Percentiles rank a stretch among this genome's conserved stretches.
Conservation (phyloP, 2,329 filamentous ascomycete genomes). For the Aspergillus tubingensis region DNA sequence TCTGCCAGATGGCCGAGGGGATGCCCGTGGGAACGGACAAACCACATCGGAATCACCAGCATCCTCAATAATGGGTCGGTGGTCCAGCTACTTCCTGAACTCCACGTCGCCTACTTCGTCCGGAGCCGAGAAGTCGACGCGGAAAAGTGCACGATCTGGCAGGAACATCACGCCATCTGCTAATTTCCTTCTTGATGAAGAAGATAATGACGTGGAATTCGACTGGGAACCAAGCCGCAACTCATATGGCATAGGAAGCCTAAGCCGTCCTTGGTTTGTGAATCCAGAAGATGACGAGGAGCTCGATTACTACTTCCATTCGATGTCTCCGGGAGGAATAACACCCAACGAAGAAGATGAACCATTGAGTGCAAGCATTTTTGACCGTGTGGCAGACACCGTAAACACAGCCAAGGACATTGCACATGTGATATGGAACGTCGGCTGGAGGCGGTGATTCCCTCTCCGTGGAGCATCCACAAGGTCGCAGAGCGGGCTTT, state of each 20-base stretch:
- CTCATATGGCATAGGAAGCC: constrained; percentile 14
- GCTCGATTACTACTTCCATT: constrained; percentile 65
- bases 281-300: constrained; percentile 54
- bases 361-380: constrained; percentile 62
- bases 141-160: constrained; percentile 49
- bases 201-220: constrained; percentile 53
- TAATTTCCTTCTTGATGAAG: constrained; percentile 65
- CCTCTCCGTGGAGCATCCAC: not conserved
- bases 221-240: constrained; percentile 44
- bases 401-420: constrained; percentile 67
- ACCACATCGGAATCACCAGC: constrained; percentile 67
- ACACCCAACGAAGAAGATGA: constrained; percentile 83
- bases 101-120: constrained; percentile 67
- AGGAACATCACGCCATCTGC: constrained; percentile 59
- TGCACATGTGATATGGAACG: constrained; percentile 67
- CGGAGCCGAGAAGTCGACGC: constrained; percentile 74
- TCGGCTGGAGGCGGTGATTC: constrained; percentile 60
- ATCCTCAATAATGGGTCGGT: constrained; percentile 33
- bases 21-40: constrained; percentile 48
- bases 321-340: constrained; percentile 85
- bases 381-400: constrained; percentile 80
- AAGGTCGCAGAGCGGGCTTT: not conserved
- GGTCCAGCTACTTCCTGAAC: constrained; percentile 47
- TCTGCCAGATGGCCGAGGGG: constrained; percentile 51
- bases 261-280: constrained; percentile 36